These are phyloP conservation scores for Zopfochytrium polystomum DNA, from an alignment of 371 early-diverging fungal species.

Conservation along the genomic window DNA sequence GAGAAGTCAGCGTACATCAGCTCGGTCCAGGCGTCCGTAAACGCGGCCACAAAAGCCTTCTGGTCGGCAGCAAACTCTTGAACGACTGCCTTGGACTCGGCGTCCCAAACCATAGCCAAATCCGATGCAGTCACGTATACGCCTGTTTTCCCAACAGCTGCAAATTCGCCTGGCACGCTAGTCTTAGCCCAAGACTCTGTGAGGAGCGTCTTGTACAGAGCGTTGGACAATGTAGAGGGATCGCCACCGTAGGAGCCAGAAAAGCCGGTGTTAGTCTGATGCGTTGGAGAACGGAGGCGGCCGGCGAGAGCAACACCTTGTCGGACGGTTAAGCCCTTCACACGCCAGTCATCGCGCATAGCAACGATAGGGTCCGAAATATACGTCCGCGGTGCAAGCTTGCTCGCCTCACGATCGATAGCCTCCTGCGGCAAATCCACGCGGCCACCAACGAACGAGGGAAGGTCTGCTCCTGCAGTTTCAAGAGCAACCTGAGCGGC, in stretches of 20 bases:
- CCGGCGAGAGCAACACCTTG: slow-evolving; percentile 23
- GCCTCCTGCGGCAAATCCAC: slow-evolving; percentile 7
- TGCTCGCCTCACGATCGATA: too few relatives aligned
- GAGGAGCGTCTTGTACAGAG: slow-evolving; percentile 22
- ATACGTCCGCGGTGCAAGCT: slow-evolving; percentile 20
- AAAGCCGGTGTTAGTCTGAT: slow-evolving; percentile 15
- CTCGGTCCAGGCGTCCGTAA: slow-evolving; percentile 21
- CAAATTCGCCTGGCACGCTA: slow-evolving; percentile 14
- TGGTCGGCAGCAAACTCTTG: slow-evolving; percentile 20
- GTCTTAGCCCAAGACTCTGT: slow-evolving; percentile 15
- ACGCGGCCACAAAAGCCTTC: slow-evolving; percentile 6
- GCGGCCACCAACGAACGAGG: slow-evolving; percentile 16
- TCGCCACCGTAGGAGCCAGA: slow-evolving; percentile 6
- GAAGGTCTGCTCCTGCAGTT: not conserved
- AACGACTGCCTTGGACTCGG: slow-evolving; percentile 13
- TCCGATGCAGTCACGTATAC: slow-evolving; percentile 6
- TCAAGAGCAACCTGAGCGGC: slow-evolving; percentile 19
- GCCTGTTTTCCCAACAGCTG: slow-evolving; percentile 5
- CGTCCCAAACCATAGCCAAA: slow-evolving; percentile 5
- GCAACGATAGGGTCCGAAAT: slow-evolving; percentile 9
- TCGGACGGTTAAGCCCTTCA: slow-evolving; percentile 13
- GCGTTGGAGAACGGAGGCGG: slow-evolving; percentile 11
- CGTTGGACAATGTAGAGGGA: slow-evolving; percentile 17
- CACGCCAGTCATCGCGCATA: slow-evolving; percentile 8
- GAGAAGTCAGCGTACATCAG: slow-evolving; percentile 24